Evolutionary conservation across 257 asterid species (phyloP), one percentile per base, ranked within the genome.

Genomic region (Cordia subcordata): DNA sequence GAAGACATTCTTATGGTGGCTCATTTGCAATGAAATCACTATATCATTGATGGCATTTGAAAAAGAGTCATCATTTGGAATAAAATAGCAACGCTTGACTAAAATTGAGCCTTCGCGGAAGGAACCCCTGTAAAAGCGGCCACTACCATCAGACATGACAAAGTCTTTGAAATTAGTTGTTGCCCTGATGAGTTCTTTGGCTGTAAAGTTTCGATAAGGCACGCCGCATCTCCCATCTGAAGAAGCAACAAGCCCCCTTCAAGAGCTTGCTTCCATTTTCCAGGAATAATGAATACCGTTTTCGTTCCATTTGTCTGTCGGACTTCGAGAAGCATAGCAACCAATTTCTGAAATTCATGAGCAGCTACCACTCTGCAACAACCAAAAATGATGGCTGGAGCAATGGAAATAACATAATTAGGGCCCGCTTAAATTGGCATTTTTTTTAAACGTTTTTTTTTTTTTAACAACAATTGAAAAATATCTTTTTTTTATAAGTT

Each of bases 241-340:
- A 20, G 52, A 44, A 38, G 39, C 39, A 20, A 58, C 10, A 20
- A 57, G 17, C 51, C 62, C n/a, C 62, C 49, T 57, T 51, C 49
- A 37, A 21, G 11, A 39, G 49, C 44, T 17, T 21, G 14, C 63
- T 15, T 11, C 53, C 39, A 45, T 58, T 58, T 5, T 15, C 50
- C 49, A 42, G 5, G 35, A 18, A 58, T 3, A 5, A 13, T 13
- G 50, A 44, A 21, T 22, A 18, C 33, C 15, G 2, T 58, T 40
- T 18, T 19, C 40, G 33, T 22, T 58, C 13, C n/a, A n/a, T n/a
- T n/a, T n/a, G n/a, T 42, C 47, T 42, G n/a, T n/a, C n/a, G 10
- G 47, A 3, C 35, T 27, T 27, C 35, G 35, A 27, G 35, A 27
- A 27, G 35, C 35, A 27, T 14, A 42, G 10, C 10, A 11, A 1